Evolutionary conservation across 164 flowering plant species (phyloP).

Genomic region (Stephania yunnanensis): DNA sequence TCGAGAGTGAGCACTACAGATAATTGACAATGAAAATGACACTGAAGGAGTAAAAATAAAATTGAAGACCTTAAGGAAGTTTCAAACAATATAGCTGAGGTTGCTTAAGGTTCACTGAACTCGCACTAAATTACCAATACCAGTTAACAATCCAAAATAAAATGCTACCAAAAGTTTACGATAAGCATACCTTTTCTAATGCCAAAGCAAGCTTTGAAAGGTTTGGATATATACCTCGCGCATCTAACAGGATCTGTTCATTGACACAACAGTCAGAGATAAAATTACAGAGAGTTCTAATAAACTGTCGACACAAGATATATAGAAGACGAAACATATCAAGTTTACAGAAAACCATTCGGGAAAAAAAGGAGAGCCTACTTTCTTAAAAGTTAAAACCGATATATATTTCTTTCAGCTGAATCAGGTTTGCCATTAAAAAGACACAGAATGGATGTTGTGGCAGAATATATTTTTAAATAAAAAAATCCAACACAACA

Average conservation of each 20-base stretch:
- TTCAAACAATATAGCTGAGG: neutral
- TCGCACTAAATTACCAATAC: neutral
- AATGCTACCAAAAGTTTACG: neutral
- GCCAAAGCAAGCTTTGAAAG: conserved; percentile 88
- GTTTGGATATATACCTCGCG: conserved; percentile 62
- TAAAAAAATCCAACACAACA: neutral
- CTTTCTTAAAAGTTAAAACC: neutral
- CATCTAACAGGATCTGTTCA: conserved; percentile 61
- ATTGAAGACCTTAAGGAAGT: neutral
- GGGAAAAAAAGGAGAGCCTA: neutral
- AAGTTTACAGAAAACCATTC: neutral
- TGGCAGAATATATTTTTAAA: no score
- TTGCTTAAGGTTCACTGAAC: neutral
- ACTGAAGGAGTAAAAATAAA: neutral
- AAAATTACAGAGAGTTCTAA: neutral
- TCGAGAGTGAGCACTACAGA: neutral
- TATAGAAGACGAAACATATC: neutral
- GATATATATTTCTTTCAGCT: neutral
- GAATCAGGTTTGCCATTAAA: neutral
- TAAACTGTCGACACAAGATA: neutral
- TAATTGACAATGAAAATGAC: neutral
- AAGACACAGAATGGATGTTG: neutral
- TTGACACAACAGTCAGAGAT: conserved; percentile 15
- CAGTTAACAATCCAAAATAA: neutral
- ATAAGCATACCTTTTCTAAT: conserved; percentile 68